Percentiles rank a stretch among this genome's conserved stretches.
phyloP scores from a whole-genome alignment of 2,329 filamentous ascomycete species.

The Colletotrichum graminicola region DNA sequence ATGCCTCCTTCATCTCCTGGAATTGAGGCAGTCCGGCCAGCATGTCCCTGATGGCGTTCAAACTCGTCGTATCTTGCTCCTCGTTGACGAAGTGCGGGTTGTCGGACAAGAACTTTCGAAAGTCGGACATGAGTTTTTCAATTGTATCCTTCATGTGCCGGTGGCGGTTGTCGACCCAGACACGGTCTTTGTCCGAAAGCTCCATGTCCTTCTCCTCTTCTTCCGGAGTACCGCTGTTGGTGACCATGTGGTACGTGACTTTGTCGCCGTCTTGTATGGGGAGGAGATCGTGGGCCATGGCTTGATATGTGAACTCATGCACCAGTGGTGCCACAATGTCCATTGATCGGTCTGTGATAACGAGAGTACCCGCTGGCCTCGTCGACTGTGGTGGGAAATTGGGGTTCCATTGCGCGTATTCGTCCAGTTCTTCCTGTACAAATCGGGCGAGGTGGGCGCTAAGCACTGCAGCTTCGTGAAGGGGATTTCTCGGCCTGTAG shows the following conservation, averaged over 20 bases:
- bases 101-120: conserved; percentile 89
- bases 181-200: conserved; percentile 88
- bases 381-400: conserved; percentile 85
- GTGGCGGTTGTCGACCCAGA: conserved; percentile 96
- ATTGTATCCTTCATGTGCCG: conserved; percentile 98
- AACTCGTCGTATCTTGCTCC: conserved; percentile 75
- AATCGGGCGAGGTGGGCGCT: conserved; percentile 91
- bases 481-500: conserved; percentile 79
- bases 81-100: conserved; percentile 92
- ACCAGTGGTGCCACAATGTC: conserved; percentile 88
- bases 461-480: conserved; percentile 89
- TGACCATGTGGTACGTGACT: conserved; percentile 82
- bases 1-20: conserved; percentile 94
- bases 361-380: conserved; percentile 83
- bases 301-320: conserved; percentile 98
- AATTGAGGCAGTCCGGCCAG: conserved; percentile 94
- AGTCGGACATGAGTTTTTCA: conserved; percentile 91
- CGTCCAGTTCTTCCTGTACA: conserved; percentile 90
- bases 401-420: conserved; percentile 85
- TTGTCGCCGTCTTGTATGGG: conserved; percentile 91
- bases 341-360: conserved; percentile 94
- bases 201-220: conserved; percentile 91
- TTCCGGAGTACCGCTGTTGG: conserved; percentile 79
- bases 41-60: conserved; percentile 98
- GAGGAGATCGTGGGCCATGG: conserved; percentile 95